Evolutionary conservation across 352 stramenopile species (phyloP), one percentile per base, ranked within the genome.

Genomic region (Saprolegnia diclina): DNA sequence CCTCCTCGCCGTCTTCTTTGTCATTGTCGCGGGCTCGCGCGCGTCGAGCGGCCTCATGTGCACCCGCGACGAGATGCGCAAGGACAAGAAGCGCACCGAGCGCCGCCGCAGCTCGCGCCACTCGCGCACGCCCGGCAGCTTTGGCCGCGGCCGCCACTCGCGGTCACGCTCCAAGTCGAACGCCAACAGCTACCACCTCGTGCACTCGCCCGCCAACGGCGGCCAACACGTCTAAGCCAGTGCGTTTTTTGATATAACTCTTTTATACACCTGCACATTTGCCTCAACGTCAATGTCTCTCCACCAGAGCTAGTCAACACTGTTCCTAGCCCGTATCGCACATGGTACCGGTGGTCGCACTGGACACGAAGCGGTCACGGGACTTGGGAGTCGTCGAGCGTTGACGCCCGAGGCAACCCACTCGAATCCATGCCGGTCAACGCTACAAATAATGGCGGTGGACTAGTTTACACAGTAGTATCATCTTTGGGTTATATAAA

Each of bases 1-100:
- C 45, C 45, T 88, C 4, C 57, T 85, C 48, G 53, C 76, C 13
- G 71, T 78, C 29, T 67, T 76, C 40, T 72, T 90, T 32, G 64
- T 89, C n/a, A 72, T 88, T 19, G 75, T 79, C 0, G 77, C 80
- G 19, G 79, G 78, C 19, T 85, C 79, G n/a, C 76, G 77, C 52
- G 79, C 79, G 70, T 59, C 52, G 13, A 88, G 87, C 64, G 81
- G 82, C 38, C 85, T 90, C 79, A 64, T 90, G 7, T 89, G 82
- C 72, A 89, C 82, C 18, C 85, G 85, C 71, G 67, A 71, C 50
- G 82, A 90, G 70, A 77, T 77, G 74, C 73, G 83, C 56, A 72
- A 71, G 4, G 82, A 90, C 64, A 79, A 80, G 18, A 71, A 77
- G 18, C 75, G 77, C 69, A 56, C 85, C 26, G 81, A 82, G n/a